These are phyloP conservation scores for Backusella luteola DNA, from an alignment of 192 early-diverging fungal species.

Conservation along the genomic window DNA sequence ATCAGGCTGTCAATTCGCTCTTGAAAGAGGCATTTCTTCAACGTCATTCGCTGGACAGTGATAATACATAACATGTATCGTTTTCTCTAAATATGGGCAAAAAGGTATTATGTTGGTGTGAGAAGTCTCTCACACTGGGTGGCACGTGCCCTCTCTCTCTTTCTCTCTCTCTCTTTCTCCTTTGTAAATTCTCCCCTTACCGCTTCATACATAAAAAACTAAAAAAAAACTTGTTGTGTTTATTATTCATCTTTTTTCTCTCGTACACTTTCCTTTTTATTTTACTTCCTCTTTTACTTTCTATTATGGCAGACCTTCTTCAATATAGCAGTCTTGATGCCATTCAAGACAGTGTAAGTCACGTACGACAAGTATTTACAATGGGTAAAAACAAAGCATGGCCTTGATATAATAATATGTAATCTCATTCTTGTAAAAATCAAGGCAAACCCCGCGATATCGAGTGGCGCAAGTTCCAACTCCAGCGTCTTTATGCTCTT, in stretches of 20 bases:
- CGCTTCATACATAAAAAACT: not conserved
- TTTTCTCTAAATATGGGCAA: constrained; percentile 1
- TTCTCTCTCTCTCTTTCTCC: not conserved
- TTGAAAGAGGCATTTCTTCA: constrained; percentile 27
- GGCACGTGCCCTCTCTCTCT: not conserved
- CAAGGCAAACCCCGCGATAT: constrained; percentile 44
- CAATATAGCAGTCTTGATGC: constrained; percentile 42
- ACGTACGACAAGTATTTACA: constrained; percentile 43
- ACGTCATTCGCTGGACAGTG: not conserved
- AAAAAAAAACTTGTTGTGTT: not conserved
- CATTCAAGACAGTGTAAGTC: constrained; percentile 38
- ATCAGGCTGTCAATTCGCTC: constrained; percentile 16
- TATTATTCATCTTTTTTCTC: not conserved
- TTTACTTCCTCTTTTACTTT: not conserved
- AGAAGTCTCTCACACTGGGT: not conserved
- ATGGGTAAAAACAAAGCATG: constrained; percentile 25
- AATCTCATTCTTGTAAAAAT: not conserved
- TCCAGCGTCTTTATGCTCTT: constrained; percentile 57
- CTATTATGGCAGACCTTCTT: constrained; percentile 14
- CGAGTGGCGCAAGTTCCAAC: constrained; percentile 56
- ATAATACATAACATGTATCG: not conserved
- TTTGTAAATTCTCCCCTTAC: not conserved
- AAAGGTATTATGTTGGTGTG: not conserved
- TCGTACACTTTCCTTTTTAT: not conserved
- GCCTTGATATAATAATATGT: not conserved